Evolutionary conservation across 345 rosid genomes (phyloP).

Genomic region (Conringia planisiliqua): DNA sequence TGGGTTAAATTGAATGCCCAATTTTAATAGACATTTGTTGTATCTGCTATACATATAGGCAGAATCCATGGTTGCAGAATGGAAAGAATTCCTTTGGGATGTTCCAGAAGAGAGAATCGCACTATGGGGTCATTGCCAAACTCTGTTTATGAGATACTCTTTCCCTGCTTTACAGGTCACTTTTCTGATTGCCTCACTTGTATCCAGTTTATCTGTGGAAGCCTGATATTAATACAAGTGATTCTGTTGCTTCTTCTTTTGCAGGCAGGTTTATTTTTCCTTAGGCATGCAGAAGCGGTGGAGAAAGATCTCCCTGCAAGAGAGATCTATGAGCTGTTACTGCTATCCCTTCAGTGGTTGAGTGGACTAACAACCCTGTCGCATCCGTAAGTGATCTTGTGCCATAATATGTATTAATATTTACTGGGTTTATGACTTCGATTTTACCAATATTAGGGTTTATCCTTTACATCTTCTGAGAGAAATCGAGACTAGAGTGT

Average conservation of each 20-base stretch:
- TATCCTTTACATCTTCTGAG: conserved; percentile 88
- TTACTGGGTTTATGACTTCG: conserved; percentile 16
- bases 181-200: conserved; percentile 14
- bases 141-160: conserved; percentile 77
- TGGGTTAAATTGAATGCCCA: not conserved
- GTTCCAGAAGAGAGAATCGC: conserved; percentile 99
- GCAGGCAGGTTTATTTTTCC: conserved; percentile 95
- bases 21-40: not conserved
- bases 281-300: conserved; percentile 85
- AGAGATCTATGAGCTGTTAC: conserved; percentile 85
- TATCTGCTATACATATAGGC: conserved; percentile 53
- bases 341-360: conserved; percentile 94
- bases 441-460: conserved; percentile 50
- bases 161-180: conserved; percentile 84
- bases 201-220: conserved; percentile 23
- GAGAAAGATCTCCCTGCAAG: conserved; percentile 95
- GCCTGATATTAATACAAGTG: conserved; percentile 17
- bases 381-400: conserved; percentile 64
- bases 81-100: conserved; percentile 99
- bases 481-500: conserved; percentile 95
- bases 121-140: conserved; percentile 97
- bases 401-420: not conserved
- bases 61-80: conserved; percentile 97
- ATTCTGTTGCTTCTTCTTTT: conserved; percentile 22
- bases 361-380: conserved; percentile 83